Percentiles rank a stretch among this genome's conserved stretches.
Evolutionary conservation across 352 stramenopile species (phyloP).

Genomic region (Phytophthora tubulina): DNA sequence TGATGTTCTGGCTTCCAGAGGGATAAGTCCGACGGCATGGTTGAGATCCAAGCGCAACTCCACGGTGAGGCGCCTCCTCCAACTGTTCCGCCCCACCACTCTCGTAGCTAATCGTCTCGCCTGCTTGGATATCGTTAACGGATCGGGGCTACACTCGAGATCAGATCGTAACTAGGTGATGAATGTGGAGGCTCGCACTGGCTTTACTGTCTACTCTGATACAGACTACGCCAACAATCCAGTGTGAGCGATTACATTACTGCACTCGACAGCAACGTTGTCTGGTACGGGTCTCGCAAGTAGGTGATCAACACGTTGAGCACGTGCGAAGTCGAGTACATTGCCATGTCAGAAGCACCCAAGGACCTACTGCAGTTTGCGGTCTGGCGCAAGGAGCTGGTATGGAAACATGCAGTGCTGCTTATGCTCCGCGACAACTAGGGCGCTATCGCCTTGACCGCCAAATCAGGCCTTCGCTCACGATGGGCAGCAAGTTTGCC

Average conservation of each 20-base stretch:
- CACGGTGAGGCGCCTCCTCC: background rate
- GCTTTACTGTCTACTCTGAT: background rate
- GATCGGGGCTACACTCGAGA: too few species aligned
- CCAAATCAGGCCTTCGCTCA: background rate
- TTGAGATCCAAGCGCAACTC: slow-evolving; percentile 1
- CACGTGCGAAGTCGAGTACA: slow-evolving; percentile 28
- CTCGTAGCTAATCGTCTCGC: too few species aligned
- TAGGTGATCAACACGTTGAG: slow-evolving; percentile 11
- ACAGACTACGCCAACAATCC: slow-evolving; percentile 42
- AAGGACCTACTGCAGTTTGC: slow-evolving; percentile 34
- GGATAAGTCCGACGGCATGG: slow-evolving; percentile 9
- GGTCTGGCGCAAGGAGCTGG: slow-evolving; percentile 12
- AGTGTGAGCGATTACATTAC: slow-evolving; percentile 38
- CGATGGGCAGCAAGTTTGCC: slow-evolving; percentile 18
- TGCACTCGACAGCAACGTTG: slow-evolving; percentile 24
- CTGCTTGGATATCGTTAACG: too few species aligned
- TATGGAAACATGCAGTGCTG: slow-evolving; percentile 14
- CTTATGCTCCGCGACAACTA: slow-evolving; percentile 5
- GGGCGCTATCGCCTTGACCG: background rate
- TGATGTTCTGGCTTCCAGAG: background rate
- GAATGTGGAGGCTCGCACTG: background rate
- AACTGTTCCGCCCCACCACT: background rate
- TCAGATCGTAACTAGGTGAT: slow-evolving; percentile 4
- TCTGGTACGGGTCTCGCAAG: slow-evolving; percentile 29
- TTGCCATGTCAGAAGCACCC: slow-evolving; percentile 37